These are phyloP conservation scores for Agarophyton chilense DNA, from an alignment of 23 red algal genomes.

Conservation along the genomic window DNA sequence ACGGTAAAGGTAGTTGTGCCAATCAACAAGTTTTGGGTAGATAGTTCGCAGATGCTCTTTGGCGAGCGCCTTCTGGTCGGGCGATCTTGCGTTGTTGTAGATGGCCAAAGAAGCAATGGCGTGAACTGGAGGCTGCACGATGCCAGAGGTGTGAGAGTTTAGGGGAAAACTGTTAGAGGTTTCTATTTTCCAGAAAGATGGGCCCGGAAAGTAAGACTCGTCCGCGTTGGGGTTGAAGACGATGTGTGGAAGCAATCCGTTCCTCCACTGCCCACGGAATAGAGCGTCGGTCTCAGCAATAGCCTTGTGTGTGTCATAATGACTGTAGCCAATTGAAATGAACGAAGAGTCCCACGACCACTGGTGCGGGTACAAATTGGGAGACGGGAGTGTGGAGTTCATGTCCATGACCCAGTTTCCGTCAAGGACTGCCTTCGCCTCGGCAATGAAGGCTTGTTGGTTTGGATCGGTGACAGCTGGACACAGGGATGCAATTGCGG, in stretches of 20 bases:
- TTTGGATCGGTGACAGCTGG: slow-evolving; percentile 17
- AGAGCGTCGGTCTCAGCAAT: slow-evolving; percentile 55
- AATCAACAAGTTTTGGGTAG: slow-evolving; percentile 46
- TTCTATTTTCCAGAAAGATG: slow-evolving; percentile 62
- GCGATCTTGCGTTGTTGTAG: slow-evolving; percentile 45
- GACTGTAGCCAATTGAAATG: slow-evolving; percentile 66
- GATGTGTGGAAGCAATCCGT: slow-evolving; percentile 63
- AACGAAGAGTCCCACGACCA: slow-evolving; percentile 78
- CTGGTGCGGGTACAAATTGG: slow-evolving; percentile 61
- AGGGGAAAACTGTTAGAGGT: slow-evolving; percentile 4
- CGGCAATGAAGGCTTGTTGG: background rate
- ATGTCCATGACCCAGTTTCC: slow-evolving; percentile 45
- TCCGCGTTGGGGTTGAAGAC: slow-evolving; percentile 69
- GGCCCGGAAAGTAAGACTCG: slow-evolving; percentile 74
- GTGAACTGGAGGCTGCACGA: slow-evolving; percentile 69
- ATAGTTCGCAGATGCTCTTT: slow-evolving; percentile 25
- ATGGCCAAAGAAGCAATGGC: slow-evolving; percentile 53
- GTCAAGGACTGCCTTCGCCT: slow-evolving; percentile 35
- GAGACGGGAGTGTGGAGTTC: slow-evolving; percentile 67
- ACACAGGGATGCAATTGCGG: background rate
- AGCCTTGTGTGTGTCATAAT: slow-evolving; percentile 59
- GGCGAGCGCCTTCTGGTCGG: slow-evolving; percentile 17
- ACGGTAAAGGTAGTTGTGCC: slow-evolving; percentile 58
- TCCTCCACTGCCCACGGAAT: slow-evolving; percentile 66
- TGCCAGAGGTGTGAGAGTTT: slow-evolving; percentile 53